Percentiles rank a stretch among this genome's conserved stretches.
These are phyloP conservation scores for Iberis amara DNA, from an alignment of 441 rosid species.

Conservation along the genomic window DNA sequence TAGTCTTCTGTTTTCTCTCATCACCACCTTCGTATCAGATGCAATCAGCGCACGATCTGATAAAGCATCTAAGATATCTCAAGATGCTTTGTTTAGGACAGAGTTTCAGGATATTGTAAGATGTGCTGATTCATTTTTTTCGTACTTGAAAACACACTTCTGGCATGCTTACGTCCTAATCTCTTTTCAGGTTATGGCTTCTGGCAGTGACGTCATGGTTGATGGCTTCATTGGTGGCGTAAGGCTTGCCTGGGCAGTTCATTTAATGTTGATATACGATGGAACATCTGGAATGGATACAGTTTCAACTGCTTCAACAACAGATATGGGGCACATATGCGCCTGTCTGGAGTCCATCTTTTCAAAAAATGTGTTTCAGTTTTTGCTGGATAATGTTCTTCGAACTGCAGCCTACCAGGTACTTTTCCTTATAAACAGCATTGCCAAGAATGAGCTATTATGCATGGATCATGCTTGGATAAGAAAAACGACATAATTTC, in stretches of 20 bases:
- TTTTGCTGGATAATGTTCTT: conserved; percentile 75
- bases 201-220: conserved; percentile 47
- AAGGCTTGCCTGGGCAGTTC: conserved; percentile 92
- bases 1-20: conserved; percentile 73
- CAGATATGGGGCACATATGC: conserved; percentile 57
- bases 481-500: conserved; percentile 7
- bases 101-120: conserved; percentile 93
- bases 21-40: conserved; percentile 83
- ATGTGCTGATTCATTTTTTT: conserved; percentile 23
- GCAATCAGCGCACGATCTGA: conserved; percentile 79
- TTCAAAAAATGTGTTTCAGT: conserved; percentile 73
- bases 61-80: conserved; percentile 68
- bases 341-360: conserved; percentile 74
- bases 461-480: conserved; percentile 17
- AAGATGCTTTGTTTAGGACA: conserved; percentile 69
- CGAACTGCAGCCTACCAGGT: conserved; percentile 91
- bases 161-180: conserved; percentile 25
- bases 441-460: conserved; percentile 7
- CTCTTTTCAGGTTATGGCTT: conserved; percentile 64
- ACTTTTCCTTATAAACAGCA: conserved; percentile 7
- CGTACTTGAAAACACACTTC: conserved; percentile 20
- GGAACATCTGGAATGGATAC: conserved; percentile 52
- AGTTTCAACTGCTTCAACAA: conserved; percentile 43
- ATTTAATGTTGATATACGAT: conserved; percentile 76
- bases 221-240: conserved; percentile 76